Evolutionary conservation across 345 rosid genomes (phyloP).

Genomic region (Alliaria petiolata): DNA sequence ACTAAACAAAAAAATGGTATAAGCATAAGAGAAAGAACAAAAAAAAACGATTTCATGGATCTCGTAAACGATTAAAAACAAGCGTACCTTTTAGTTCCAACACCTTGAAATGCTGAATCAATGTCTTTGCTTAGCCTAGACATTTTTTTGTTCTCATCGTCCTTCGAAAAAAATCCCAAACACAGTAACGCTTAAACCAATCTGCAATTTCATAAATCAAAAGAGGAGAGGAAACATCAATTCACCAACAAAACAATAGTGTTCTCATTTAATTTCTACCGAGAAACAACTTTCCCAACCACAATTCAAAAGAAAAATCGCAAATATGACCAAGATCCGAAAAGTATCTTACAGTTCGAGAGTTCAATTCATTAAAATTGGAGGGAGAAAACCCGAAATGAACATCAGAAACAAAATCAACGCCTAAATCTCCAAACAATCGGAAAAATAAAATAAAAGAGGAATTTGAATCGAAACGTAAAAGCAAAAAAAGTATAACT

Average conservation of each 20-base stretch:
- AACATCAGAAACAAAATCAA: neutral
- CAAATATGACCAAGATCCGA: neutral
- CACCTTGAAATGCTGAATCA: constrained; percentile 54
- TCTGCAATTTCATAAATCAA: constrained; percentile 8
- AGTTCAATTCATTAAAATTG: neutral
- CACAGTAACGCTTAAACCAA: neutral
- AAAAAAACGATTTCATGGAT: neutral
- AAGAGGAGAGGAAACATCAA: neutral
- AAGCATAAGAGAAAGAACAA: constrained; percentile 16
- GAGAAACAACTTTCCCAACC: neutral
- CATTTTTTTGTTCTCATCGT: constrained; percentile 44
- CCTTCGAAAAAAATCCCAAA: neutral
- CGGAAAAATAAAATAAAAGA: neutral
- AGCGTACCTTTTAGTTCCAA: constrained; percentile 64
- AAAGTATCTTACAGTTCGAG: neutral
- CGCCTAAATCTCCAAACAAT: neutral
- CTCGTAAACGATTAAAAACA: neutral
- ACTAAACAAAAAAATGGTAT: constrained; percentile 26
- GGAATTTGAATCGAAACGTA: neutral
- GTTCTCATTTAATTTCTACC: neutral
- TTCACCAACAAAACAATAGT: neutral
- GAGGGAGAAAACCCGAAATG: neutral
- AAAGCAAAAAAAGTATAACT: neutral
- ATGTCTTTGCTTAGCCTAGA: constrained; percentile 37
- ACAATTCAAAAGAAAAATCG: neutral